Conservation (phyloP, 495 filamentous ascomycete genomes). For the Lindgomyces ingoldianus region DNA sequence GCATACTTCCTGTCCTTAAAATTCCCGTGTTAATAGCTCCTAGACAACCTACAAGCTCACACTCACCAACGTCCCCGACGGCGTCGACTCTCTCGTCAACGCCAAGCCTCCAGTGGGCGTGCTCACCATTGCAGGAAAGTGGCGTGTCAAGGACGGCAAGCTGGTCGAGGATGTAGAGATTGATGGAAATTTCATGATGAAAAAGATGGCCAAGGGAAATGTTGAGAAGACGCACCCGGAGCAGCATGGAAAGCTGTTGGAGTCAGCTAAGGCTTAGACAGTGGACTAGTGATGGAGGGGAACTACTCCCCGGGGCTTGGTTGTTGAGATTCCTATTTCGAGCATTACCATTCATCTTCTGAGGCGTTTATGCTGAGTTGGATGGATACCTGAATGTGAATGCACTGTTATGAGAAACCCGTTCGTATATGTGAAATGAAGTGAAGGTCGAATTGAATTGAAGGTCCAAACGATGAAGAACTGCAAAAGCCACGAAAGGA, state of each 20-base stretch:
- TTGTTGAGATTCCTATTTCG: too few species aligned
- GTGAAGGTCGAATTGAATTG: too few species aligned
- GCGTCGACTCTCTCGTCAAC: slow-evolving; percentile 39
- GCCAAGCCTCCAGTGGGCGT: slow-evolving; percentile 38
- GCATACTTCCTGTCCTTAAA: too few species aligned
- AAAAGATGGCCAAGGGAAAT: slow-evolving; percentile 42
- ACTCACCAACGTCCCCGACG: slow-evolving; percentile 36
- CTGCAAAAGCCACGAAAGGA: too few species aligned
- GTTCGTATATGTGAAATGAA: too few species aligned
- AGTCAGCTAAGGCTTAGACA: slow-evolving; percentile 25
- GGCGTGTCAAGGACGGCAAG: slow-evolving; percentile 32
- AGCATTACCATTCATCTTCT: too few species aligned
- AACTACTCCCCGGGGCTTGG: not conserved
- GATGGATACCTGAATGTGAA: too few species aligned
- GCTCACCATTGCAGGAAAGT: slow-evolving; percentile 39
- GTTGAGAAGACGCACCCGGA: slow-evolving; percentile 40
- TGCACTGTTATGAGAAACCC: too few species aligned
- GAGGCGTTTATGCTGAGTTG: too few species aligned
- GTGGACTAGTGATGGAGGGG: not conserved
- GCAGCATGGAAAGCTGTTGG: slow-evolving; percentile 35
- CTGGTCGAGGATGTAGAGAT: slow-evolving; percentile 39
- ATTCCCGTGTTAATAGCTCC: not conserved
- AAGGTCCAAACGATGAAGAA: too few species aligned
- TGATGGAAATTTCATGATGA: slow-evolving; percentile 40
- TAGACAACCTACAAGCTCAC: slow-evolving; percentile 40